Conservation (phyloP, 345 rosid genomes). For the Eucalyptus polyanthemos region DNA sequence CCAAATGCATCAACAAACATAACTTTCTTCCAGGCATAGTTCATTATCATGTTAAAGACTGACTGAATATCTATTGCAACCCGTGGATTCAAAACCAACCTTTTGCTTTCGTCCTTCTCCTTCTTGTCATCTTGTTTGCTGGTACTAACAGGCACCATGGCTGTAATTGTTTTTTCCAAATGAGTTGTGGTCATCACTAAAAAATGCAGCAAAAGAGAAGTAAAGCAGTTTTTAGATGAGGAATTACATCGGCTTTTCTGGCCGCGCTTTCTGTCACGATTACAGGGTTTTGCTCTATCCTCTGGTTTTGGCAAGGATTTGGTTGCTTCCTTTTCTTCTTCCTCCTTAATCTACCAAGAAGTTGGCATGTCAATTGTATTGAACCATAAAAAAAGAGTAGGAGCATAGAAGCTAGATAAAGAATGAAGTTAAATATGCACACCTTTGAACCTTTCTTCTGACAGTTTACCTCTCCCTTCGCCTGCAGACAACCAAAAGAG, state of each 20-base stretch:
- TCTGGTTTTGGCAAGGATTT: background rate
- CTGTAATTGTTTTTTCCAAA: conserved; percentile 1
- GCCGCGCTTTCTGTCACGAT: conserved; percentile 13
- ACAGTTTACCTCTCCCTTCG: background rate
- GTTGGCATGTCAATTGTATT: background rate
- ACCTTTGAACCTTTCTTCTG: background rate
- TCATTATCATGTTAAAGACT: background rate
- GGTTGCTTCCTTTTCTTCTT: conserved; percentile 1
- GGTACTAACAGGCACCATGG: conserved; percentile 3
- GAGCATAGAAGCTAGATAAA: background rate
- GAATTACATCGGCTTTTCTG: conserved; percentile 41
- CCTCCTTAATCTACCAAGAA: background rate
- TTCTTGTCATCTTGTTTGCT: conserved; percentile 6
- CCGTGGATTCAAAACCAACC: conserved; percentile 13
- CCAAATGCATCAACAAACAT: background rate
- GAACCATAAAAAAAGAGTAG: background rate
- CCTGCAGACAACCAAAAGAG: background rate
- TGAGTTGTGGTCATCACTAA: background rate
- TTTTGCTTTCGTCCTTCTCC: conserved; percentile 7
- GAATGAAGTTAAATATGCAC: background rate
- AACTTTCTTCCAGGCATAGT: background rate
- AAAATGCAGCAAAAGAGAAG: background rate
- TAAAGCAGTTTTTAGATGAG: background rate
- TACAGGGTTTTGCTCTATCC: conserved; percentile 1
- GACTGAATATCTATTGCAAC: background rate